Evolutionary conservation across 371 early-diverging fungal species (phyloP).

Genomic region (Mortierella sp.): DNA sequence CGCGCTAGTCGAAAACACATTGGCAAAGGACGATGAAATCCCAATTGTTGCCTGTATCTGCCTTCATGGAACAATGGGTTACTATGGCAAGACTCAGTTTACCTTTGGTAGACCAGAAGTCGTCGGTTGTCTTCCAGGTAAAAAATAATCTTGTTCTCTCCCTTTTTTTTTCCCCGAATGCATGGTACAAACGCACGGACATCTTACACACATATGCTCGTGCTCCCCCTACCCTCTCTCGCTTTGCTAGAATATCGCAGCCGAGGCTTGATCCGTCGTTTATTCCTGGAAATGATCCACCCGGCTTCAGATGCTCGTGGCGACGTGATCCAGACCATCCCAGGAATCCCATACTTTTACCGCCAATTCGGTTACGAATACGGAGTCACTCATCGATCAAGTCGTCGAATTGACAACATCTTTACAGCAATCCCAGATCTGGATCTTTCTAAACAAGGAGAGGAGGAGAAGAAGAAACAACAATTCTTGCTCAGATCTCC

Average conservation of each 20-base stretch:
- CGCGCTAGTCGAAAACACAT: constrained; percentile 42
- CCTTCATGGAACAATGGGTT: constrained; percentile 23
- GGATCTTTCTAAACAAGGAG: neutral
- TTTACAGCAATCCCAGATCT: neutral
- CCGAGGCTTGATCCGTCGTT: constrained; percentile 29
- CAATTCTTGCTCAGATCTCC: constrained; percentile 12
- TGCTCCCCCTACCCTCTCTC: neutral
- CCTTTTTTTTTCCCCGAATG: neutral
- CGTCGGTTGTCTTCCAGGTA: constrained; percentile 40
- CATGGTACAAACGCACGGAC: neutral
- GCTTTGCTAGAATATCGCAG: constrained; percentile 27
- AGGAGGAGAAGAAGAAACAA: neutral
- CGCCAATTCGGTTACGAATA: constrained; percentile 51
- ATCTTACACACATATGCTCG: neutral
- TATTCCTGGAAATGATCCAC: constrained; percentile 36
- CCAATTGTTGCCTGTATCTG: constrained; percentile 33
- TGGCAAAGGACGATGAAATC: constrained; percentile 34
- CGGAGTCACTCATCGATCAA: constrained; percentile 3
- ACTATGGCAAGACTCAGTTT: constrained; percentile 32
- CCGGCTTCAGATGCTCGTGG: constrained; percentile 38
- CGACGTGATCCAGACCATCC: constrained; percentile 40
- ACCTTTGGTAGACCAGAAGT: constrained; percentile 33
- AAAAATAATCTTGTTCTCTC: neutral
- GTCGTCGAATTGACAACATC: constrained; percentile 5
- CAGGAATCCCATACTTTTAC: constrained; percentile 41